Evolutionary conservation across 129 eudicot species (phyloP).

Genomic region (Deinandra increscens): DNA sequence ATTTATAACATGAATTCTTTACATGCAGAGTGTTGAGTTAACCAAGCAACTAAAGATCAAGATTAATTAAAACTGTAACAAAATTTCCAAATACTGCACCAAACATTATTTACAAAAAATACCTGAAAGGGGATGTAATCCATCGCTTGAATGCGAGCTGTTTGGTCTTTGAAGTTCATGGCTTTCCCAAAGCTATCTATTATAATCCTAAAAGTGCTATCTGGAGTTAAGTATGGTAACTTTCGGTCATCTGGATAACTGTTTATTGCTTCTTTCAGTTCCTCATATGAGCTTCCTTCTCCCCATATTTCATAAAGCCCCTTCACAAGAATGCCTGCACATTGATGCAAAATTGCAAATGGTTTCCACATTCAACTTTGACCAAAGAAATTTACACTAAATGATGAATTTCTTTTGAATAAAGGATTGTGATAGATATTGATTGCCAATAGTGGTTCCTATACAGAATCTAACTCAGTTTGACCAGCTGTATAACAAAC

Average conservation of each 20-base stretch:
- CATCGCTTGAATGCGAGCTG: conserved; percentile 53
- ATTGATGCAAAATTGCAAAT: not conserved
- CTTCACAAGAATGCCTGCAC: conserved; percentile 31
- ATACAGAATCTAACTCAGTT: too few relatives aligned
- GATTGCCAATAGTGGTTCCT: too few relatives aligned
- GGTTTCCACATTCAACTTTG: not conserved
- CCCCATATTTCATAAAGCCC: too few relatives aligned
- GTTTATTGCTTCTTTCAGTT: conserved; percentile 79
- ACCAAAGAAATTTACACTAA: not conserved
- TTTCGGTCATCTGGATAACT: conserved; percentile 73
- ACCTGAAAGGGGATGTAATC: conserved; percentile 90
- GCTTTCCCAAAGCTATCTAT: conserved; percentile 80
- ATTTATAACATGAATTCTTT: conserved; percentile 5
- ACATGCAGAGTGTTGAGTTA: not conserved
- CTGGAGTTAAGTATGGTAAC: conserved; percentile 68
- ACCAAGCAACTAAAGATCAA: not conserved
- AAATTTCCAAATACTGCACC: not conserved
- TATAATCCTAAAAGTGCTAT: conserved; percentile 61
- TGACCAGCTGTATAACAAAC: too few relatives aligned
- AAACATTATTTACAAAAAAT: not conserved
- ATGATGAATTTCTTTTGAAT: too few relatives aligned
- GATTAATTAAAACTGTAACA: not conserved
- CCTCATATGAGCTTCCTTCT: too few relatives aligned
- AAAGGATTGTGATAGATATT: too few relatives aligned
- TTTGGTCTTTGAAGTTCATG: conserved; percentile 68